Evolutionary conservation across 2,329 filamentous ascomycete species (phyloP).

Genomic region (Neopestalotiopsis sp.): DNA sequence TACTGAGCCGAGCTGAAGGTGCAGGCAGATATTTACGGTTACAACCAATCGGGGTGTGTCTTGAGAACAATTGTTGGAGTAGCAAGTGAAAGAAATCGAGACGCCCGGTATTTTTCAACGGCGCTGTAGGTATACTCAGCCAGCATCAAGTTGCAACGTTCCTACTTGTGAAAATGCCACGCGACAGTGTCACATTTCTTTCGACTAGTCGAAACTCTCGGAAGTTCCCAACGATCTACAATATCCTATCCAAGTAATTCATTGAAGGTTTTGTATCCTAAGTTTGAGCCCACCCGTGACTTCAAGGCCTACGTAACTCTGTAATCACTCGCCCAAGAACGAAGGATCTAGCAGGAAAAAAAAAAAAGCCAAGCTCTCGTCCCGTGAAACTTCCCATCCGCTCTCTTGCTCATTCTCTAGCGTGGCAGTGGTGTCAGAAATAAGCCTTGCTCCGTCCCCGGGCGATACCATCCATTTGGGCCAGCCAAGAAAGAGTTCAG

Average conservation of each 20-base stretch:
- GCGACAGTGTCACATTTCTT: no score
- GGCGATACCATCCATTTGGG: background rate
- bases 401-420: background rate
- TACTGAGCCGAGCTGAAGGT: no score
- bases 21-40: no score
- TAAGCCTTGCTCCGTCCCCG: background rate
- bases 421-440: background rate
- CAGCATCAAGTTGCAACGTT: no score
- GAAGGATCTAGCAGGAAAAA: constrained; percentile 1
- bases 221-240: no score
- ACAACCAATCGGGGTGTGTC: no score
- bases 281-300: background rate
- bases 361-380: background rate
- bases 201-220: no score
- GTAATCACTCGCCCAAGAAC: background rate
- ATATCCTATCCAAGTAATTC: background rate
- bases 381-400: background rate
- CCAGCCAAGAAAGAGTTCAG: background rate
- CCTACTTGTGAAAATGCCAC: no score
- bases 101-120: no score
- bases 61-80: no score
- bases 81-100: no score
- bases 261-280: background rate
- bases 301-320: background rate
- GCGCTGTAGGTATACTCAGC: no score